These are phyloP conservation scores for Metschnikowia reukaufii DNA, from an alignment of 805 yeast genomes.

Conservation along the genomic window DNA sequence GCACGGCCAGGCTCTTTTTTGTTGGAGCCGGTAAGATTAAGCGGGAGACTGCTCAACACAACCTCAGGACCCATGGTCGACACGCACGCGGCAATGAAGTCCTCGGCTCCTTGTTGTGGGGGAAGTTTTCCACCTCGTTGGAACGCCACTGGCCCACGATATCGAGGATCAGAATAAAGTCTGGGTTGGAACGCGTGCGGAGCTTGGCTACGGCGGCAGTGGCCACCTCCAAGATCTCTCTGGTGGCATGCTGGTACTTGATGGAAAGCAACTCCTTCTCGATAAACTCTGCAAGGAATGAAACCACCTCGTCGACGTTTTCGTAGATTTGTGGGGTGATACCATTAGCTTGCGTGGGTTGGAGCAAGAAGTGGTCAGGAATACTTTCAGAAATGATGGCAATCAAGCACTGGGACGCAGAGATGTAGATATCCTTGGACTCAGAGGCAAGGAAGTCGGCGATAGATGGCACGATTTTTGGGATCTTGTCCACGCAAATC, in stretches of 20 bases:
- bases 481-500: constrained; percentile 55
- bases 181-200: constrained; percentile 67
- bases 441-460: constrained; percentile 69
- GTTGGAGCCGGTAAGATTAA: constrained; percentile 62
- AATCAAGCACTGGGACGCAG: constrained; percentile 85
- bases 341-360: constrained; percentile 42
- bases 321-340: constrained; percentile 54
- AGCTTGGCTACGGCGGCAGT: constrained; percentile 62
- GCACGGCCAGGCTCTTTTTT: constrained; percentile 75
- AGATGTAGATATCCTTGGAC: constrained; percentile 57
- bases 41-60: constrained; percentile 72
- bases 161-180: constrained; percentile 62
- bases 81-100: constrained; percentile 76
- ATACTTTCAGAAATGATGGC: constrained; percentile 72
- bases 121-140: constrained; percentile 66
- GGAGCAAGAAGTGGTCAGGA: constrained; percentile 56
- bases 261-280: constrained; percentile 65
- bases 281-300: constrained; percentile 50
- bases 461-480: constrained; percentile 49
- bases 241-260: constrained; percentile 72
- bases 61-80: constrained; percentile 82
- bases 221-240: constrained; percentile 68
- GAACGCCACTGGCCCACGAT: constrained; percentile 86
- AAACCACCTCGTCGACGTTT: constrained; percentile 52
- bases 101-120: constrained; percentile 75